Base-by-base conservation (phyloP, 768 basidiomycete species). In the Macrolepiota dolichaula region DNA sequence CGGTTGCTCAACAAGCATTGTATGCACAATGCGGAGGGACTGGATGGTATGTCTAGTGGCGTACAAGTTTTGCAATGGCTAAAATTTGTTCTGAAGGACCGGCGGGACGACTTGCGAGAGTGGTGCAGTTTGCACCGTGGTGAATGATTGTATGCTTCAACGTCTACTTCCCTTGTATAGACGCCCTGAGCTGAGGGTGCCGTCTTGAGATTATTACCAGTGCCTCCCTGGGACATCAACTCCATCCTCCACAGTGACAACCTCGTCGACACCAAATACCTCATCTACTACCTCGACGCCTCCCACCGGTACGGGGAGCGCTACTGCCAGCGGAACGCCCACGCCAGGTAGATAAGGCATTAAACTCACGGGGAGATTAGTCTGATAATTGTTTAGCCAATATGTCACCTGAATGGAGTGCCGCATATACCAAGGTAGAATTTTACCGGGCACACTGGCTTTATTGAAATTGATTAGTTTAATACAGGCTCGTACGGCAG, bases 1-100 rank as follows among this genome's bases (percentile, higher is more conserved):
- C 65, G 27, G 52, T 63, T n/a, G 76, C 79, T 22, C 79, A 81
- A 56, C 75, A 77, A 61, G 67, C 73, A 2, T 62, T 77, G 12
- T 80, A 79, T 62, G 70, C 64, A n/a, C 81, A 83, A 65, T 82
- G 82, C 59, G 82, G 81, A 44, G 81, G 82, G 24, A 77, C 72
- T 35, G 79, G 79, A 71, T 82, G 82, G 81, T 79, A 65, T 63
- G 74, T 66, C 5, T 3, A 13, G 22, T 52, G 12, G 46, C n/a
- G 32, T 9, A 37, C 15, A 17, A 22, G 29, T 17, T 7, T 54
- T 57, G 13, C 12, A 22, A 49, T 49, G 6, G 25, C 47, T 49
- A 15, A 49, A 4, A 27, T 5, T 19, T 49, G 12, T 12, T 9
- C 6, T 58, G 13, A 51, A 83, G 81, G 82, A 75, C 75, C 29